Conservation (phyloP, 306 rosid genomes). For the Lathyrus aphaca region DNA sequence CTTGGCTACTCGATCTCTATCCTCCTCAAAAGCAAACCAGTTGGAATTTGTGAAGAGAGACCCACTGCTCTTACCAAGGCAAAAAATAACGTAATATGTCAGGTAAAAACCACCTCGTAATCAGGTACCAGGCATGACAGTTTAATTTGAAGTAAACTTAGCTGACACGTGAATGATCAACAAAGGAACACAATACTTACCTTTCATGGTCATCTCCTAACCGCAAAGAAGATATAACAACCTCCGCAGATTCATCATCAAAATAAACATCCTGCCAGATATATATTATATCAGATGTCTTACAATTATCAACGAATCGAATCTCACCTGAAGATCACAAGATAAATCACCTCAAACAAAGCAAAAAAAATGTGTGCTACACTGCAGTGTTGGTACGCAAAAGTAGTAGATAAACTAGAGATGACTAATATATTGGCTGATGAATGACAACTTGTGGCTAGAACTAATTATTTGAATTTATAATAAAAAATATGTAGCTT, state of each 20-base stretch:
- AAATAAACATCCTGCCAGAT: slow-evolving; percentile 87
- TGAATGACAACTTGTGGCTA: background rate
- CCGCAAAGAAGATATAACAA: slow-evolving; percentile 91
- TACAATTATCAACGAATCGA: slow-evolving; percentile 18
- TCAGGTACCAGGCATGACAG: slow-evolving; percentile 10
- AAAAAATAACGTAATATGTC: slow-evolving; percentile 31
- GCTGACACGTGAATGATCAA: background rate
- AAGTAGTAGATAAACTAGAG: background rate
- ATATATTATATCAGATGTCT: slow-evolving; percentile 6
- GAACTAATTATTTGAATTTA: background rate
- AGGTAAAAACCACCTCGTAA: background rate
- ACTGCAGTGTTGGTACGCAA: background rate
- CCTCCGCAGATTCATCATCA: slow-evolving; percentile 99
- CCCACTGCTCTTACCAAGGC: slow-evolving; percentile 59
- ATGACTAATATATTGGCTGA: slow-evolving; percentile 1
- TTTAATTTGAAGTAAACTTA: background rate
- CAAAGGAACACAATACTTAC: slow-evolving; percentile 45
- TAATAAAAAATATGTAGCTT: background rate
- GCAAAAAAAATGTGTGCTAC: background rate
- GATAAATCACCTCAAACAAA: slow-evolving; percentile 4
- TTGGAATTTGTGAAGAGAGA: slow-evolving; percentile 97
- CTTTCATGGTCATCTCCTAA: slow-evolving; percentile 97
- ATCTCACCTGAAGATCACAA: slow-evolving; percentile 3
- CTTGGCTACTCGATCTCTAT: slow-evolving; percentile 58
- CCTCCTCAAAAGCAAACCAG: slow-evolving; percentile 98